Evolutionary conservation across 2,329 filamentous ascomycete species (phyloP), one percentile per base, ranked within the genome.

Genomic region (Aureobasidium melanogenum): DNA sequence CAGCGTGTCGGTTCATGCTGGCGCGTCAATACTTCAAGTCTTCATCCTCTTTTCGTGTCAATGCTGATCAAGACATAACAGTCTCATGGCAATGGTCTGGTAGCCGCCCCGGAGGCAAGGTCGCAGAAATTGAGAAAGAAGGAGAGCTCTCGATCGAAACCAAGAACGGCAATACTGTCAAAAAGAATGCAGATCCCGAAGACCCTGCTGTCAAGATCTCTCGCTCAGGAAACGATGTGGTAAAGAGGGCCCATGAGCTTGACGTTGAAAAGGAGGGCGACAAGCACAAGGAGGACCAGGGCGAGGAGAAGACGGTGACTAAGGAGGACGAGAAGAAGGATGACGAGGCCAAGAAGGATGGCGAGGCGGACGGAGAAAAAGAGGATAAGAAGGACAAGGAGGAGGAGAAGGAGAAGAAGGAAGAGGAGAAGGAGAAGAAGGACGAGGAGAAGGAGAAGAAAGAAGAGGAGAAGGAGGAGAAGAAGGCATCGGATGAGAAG

Each of bases 41-140:
- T 15, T 10, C 6, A n/a, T 30, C 24, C 14, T n/a, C 14, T 50
- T 3, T 36, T 5, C 19, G 15, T n/a, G 3, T 7, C n/a, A 62
- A 38, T 58, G 55, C 67, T 65, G 50, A 66, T 59, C 15, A 24
- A n/a, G 32, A 30, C 7, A 19, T 30, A 12, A 63, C 8, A 87
- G 85, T 87, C 67, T 83, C 83, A 62, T 87, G 84, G 84, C 78
- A 80, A 69, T 86, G 83, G 83, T 77, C 77, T 62, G 76, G 77
- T 62, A 77, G 79, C 61, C 73, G 79, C 24, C 84, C 84, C 1
- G 75, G 76, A 56, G 85, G 84, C 63, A 81, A 77, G 47, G 84
- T 84, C 60, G 78, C 78, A 64, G 81, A 82, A 73, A 78, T 76
- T 63, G 80, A 83, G 71, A 77, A 79, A 32, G 73, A 84, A 39